A percentile compares a stretch with the other conserved stretches of the same genome.
These are phyloP conservation scores for Rhododendron griersonianum DNA, from an alignment of 148 eudicot genomes.

Conservation along the genomic window DNA sequence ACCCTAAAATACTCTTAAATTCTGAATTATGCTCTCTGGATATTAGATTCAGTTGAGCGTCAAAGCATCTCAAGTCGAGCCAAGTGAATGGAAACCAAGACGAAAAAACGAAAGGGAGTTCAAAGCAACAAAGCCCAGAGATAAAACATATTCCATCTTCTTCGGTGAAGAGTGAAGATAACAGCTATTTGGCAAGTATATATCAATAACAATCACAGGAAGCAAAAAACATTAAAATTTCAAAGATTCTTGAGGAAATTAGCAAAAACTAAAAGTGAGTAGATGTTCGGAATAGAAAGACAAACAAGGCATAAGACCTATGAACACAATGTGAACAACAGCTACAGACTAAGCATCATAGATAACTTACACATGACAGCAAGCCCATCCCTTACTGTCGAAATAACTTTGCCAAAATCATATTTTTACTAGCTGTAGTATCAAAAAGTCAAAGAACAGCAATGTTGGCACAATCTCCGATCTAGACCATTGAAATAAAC, in stretches of 20 bases:
- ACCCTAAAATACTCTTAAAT: not conserved
- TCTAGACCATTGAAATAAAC: not conserved
- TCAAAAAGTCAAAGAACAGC: not conserved
- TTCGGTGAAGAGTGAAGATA: not conserved
- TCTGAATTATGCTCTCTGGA: not conserved
- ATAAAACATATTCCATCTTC: no score
- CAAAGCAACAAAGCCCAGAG: not conserved
- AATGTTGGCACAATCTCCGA: not conserved
- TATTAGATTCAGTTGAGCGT: not conserved
- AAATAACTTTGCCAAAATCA: not conserved
- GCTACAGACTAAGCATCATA: not conserved
- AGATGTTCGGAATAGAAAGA: not conserved
- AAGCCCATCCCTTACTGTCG: no score
- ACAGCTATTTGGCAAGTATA: not conserved
- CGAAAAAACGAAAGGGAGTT: not conserved
- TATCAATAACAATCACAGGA: not conserved
- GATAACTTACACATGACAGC: slow-evolving; percentile 5
- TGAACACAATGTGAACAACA: not conserved
- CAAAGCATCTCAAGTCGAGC: not conserved
- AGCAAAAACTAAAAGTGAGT: not conserved
- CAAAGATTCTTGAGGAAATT: slow-evolving; percentile 9
- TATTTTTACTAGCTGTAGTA: not conserved
- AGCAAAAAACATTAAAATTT: not conserved
- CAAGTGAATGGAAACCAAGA: not conserved
- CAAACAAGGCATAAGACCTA: not conserved